A percentile compares a stretch with the other conserved stretches of the same genome.
Evolutionary conservation across 768 basidiomycete genomes (phyloP).

Genomic region (Sutorius australiensis): DNA sequence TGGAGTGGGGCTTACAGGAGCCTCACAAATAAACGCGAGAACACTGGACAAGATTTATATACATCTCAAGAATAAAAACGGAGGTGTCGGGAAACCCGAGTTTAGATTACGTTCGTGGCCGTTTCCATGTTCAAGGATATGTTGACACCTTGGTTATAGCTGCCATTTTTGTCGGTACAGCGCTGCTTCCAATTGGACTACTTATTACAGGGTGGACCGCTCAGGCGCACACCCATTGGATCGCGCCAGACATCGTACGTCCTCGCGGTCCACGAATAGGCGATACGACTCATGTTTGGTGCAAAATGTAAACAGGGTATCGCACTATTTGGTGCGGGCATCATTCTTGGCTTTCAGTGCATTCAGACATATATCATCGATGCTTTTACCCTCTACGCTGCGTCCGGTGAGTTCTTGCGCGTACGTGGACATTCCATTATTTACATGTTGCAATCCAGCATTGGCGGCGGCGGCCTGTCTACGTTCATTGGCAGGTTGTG

Average conservation of each 20-base stretch:
- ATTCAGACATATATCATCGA: conserved; percentile 70
- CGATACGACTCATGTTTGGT: neutral
- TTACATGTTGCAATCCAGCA: conserved; percentile 34
- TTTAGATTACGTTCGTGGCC: conserved; percentile 42
- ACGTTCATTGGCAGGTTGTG: conserved; percentile 66
- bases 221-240: conserved; percentile 58
- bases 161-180: conserved; percentile 53
- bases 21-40: conserved; percentile 53
- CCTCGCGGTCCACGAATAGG: neutral
- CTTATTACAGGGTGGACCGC: conserved; percentile 71
- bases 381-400: conserved; percentile 60
- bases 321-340: conserved; percentile 50
- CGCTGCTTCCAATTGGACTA: conserved; percentile 62
- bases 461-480: conserved; percentile 62
- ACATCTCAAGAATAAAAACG: conserved; percentile 47
- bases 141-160: conserved; percentile 35
- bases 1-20: conserved; percentile 54
- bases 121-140: neutral
- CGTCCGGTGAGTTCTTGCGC: conserved; percentile 46
- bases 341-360: conserved; percentile 56
- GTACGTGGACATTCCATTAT: neutral
- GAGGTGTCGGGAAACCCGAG: conserved; percentile 54
- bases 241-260: conserved; percentile 62
- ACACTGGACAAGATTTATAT: conserved; percentile 54
- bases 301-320: conserved; percentile 45